These are phyloP conservation scores for Globisporangium acanthophoron DNA, from an alignment of 352 stramenopile genomes.

Conservation along the genomic window DNA sequence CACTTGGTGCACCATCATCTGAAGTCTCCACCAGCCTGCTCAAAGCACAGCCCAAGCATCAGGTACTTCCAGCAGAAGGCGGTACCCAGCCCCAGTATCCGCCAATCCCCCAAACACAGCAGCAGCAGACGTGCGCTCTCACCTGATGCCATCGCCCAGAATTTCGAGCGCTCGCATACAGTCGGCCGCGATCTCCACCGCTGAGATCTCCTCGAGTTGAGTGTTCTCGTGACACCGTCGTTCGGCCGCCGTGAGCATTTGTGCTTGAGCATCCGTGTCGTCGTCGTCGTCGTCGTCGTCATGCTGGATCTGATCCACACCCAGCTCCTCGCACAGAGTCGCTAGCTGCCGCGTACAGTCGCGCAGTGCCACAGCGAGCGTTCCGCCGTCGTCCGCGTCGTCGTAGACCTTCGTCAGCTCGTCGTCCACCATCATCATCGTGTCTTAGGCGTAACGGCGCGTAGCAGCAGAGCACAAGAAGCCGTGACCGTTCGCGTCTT, in stretches of 20 bases:
- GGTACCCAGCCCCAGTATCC: no score
- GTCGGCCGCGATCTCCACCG: conserved; percentile 2
- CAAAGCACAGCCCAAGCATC: no score
- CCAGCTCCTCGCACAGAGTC: conserved; percentile 18
- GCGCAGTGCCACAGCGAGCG: neutral
- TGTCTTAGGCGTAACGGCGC: neutral
- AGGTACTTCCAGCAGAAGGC: no score
- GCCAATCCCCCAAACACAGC: neutral
- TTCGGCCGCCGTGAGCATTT: neutral
- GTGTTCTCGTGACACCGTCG: neutral
- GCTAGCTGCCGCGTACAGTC: conserved; percentile 19
- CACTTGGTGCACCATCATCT: no score
- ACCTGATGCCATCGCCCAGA: conserved; percentile 13
- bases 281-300: neutral
- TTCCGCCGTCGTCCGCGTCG: neutral
- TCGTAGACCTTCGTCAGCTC: neutral
- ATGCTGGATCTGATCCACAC: conserved; percentile 10
- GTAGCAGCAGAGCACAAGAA: neutral
- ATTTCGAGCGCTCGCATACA: conserved; percentile 18
- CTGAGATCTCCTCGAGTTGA: neutral
- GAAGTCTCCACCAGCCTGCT: no score
- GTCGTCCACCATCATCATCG: neutral
- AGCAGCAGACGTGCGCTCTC: neutral
- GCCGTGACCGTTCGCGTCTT: neutral
- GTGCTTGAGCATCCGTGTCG: no score